These are phyloP conservation scores for Eucalyptus virginea DNA, from an alignment of 345 rosid species.

Conservation along the genomic window DNA sequence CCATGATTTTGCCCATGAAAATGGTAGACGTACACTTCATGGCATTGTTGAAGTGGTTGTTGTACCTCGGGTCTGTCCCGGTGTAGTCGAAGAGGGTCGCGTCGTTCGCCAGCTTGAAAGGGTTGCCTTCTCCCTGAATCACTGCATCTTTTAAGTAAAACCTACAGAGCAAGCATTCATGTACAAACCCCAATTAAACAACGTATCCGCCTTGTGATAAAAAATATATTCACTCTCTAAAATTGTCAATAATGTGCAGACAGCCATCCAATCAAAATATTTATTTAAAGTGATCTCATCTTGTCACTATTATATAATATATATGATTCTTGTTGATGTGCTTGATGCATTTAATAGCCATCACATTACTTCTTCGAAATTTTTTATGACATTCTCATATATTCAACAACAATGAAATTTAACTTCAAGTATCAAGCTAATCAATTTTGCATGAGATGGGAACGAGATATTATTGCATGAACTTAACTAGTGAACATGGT, in stretches of 20 bases:
- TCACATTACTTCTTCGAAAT: neutral
- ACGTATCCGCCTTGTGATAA: neutral
- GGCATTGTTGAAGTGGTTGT: neutral
- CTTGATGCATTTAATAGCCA: neutral
- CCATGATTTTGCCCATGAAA: slow-evolving; percentile 5
- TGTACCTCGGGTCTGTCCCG: slow-evolving; percentile 9
- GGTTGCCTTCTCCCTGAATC: slow-evolving; percentile 9
- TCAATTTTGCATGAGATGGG: neutral
- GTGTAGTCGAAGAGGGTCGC: slow-evolving; percentile 2
- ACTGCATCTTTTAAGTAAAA: slow-evolving; percentile 12
- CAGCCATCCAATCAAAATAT: neutral
- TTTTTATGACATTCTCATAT: neutral
- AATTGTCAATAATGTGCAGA: neutral
- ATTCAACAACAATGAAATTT: neutral
- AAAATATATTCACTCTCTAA: neutral
- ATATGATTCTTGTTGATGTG: neutral
- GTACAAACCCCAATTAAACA: neutral
- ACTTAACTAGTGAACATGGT: neutral
- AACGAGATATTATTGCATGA: neutral
- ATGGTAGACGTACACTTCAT: slow-evolving; percentile 1
- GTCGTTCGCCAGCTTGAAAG: slow-evolving; percentile 4
- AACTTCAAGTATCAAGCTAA: neutral
- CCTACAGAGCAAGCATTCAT: neutral
- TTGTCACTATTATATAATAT: no score
- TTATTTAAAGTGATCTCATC: no score